Percentiles rank a stretch among this genome's conserved stretches.
Conservation (phyloP, 129 eudicot genomes). For the Apium graveolens region DNA sequence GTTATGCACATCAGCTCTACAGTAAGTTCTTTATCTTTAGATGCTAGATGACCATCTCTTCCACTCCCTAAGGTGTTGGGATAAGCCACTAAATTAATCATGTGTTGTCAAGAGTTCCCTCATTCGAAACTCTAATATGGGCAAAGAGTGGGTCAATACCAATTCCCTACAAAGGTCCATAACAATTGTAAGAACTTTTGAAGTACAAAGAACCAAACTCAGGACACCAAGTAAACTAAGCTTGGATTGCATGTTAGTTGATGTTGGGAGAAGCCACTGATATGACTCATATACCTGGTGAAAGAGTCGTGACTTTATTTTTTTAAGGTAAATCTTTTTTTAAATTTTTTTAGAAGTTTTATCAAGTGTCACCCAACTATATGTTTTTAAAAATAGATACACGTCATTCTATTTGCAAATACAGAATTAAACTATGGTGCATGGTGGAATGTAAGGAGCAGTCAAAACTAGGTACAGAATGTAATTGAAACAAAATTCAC, state of each 20-base stretch:
- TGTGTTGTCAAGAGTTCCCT: background rate
- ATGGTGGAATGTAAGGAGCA: background rate
- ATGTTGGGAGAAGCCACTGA: background rate
- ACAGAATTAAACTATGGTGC: no score
- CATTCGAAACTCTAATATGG: background rate
- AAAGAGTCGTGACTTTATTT: background rate
- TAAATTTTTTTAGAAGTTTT: background rate
- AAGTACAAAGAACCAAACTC: background rate
- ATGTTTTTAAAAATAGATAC: no score
- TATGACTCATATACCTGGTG: background rate
- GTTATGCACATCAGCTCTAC: conserved; percentile 99
- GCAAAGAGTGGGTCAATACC: background rate
- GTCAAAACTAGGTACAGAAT: background rate
- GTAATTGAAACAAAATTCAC: background rate
- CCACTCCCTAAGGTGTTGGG: background rate
- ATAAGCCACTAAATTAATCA: background rate
- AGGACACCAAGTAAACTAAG: background rate
- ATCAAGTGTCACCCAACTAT: background rate
- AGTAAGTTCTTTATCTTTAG: conserved; percentile 30
- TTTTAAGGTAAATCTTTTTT: no score
- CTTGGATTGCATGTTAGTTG: background rate
- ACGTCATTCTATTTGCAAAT: background rate
- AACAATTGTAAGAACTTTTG: background rate
- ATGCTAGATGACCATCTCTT: background rate
- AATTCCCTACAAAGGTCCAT: background rate